These are phyloP conservation scores for Symbiodinium natans DNA, from an alignment of 73 alveolate species.

Conservation along the genomic window DNA sequence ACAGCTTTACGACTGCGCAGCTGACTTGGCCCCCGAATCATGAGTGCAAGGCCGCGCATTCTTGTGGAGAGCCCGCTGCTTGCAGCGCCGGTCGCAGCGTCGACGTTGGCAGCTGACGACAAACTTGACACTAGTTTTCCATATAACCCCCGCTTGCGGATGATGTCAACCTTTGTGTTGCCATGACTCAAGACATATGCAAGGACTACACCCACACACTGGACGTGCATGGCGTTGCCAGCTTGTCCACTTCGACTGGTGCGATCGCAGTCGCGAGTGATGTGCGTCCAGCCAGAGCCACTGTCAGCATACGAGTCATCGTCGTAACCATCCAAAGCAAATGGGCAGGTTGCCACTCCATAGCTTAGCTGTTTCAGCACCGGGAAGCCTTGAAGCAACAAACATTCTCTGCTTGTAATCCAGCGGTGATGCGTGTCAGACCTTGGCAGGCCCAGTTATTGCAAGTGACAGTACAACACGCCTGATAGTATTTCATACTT, in stretches of 20 bases:
- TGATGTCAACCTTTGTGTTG: background rate
- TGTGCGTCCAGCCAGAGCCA: too few species aligned
- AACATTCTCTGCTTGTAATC: background rate
- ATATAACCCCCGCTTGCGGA: too few species aligned
- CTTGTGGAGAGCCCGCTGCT: too few species aligned
- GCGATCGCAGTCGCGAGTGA: background rate
- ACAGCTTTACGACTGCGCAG: too few species aligned
- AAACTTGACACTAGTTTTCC: too few species aligned
- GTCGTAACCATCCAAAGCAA: background rate
- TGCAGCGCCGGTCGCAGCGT: too few species aligned
- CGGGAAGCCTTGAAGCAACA: background rate
- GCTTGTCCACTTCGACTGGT: slow-evolving; percentile 17
- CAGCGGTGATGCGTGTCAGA: background rate
- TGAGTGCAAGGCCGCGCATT: too few species aligned
- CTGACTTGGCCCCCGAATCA: too few species aligned
- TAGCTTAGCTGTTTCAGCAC: background rate
- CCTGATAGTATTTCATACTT: too few species aligned
- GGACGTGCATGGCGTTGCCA: slow-evolving; percentile 29
- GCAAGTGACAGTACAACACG: too few species aligned
- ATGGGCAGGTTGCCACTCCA: background rate
- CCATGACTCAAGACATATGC: background rate
- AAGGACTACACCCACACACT: background rate
- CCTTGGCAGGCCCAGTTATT: too few species aligned
- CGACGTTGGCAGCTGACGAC: too few species aligned
- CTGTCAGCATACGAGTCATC: background rate